Evolutionary conservation across 2,329 filamentous ascomycete species (phyloP).

Genomic region (Endocalyx cinctus): DNA sequence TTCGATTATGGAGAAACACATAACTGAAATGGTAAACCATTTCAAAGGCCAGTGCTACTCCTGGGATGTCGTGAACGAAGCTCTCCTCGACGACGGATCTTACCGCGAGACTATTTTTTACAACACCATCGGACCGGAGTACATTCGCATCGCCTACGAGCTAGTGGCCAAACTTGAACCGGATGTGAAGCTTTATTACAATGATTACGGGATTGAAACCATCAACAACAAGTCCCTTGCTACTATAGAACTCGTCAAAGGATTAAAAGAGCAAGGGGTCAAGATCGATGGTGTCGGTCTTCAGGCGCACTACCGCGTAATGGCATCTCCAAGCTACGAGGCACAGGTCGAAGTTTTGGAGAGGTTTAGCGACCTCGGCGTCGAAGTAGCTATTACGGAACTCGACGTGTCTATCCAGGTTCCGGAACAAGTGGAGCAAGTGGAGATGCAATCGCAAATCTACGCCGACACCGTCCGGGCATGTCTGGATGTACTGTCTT

Average conservation of each 20-base stretch:
- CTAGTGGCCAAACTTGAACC: slow-evolving; percentile 62
- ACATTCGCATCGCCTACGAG: slow-evolving; percentile 63
- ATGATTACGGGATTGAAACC: slow-evolving; percentile 62
- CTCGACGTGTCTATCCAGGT: no score
- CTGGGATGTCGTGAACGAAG: slow-evolving; percentile 61
- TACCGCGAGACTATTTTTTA: slow-evolving; percentile 58
- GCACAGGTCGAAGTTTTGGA: no score
- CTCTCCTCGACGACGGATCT: slow-evolving; percentile 53
- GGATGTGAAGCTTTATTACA: slow-evolving; percentile 64
- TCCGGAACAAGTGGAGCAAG: no score
- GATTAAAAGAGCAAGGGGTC: slow-evolving; percentile 45
- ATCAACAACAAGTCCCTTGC: slow-evolving; percentile 49
- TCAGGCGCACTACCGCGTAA: no score
- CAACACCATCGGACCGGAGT: slow-evolving; percentile 61
- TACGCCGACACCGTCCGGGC: no score
- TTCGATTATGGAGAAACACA: slow-evolving; percentile 51
- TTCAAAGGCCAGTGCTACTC: slow-evolving; percentile 58
- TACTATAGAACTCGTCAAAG: slow-evolving; percentile 44
- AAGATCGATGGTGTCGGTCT: slow-evolving; percentile 57
- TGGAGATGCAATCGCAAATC: no score
- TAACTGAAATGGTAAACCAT: slow-evolving; percentile 47
- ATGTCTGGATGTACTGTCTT: no score
- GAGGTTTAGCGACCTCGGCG: no score
- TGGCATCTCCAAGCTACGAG: no score
- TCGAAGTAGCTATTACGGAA: no score